Percentiles rank a stretch among this genome's conserved stretches.
Conservation (phyloP, 2,329 filamentous ascomycete species). For the Aspergillus fructus region DNA sequence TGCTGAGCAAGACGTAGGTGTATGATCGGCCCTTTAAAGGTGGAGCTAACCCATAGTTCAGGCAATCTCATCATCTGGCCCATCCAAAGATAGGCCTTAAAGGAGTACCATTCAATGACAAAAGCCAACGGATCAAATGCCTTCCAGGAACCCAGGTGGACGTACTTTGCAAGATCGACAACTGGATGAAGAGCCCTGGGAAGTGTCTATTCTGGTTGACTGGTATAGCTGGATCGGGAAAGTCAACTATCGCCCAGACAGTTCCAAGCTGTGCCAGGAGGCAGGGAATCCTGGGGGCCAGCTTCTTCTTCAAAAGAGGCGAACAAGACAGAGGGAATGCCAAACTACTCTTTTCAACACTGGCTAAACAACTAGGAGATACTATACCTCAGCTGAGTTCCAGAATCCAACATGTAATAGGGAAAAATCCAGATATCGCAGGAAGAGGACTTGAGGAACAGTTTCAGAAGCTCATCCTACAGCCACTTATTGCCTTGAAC, state of each 20-base stretch:
- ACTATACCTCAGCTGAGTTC: neutral
- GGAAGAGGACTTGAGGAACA: neutral
- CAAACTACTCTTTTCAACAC: slow-evolving; percentile 39
- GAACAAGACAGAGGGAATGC: slow-evolving; percentile 38
- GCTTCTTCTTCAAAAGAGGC: slow-evolving; percentile 18
- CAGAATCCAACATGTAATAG: neutral
- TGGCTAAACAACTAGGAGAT: slow-evolving; percentile 25
- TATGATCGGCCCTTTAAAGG: too few species aligned
- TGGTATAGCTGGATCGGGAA: slow-evolving; percentile 2
- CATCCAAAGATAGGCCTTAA: too few species aligned
- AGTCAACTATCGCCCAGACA: slow-evolving; percentile 3
- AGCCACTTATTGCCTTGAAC: slow-evolving; percentile 5
- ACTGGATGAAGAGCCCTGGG: too few species aligned
- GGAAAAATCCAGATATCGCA: neutral
- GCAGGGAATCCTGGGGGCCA: neutral
- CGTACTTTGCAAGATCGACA: too few species aligned
- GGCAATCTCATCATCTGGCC: too few species aligned
- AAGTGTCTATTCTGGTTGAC: neutral
- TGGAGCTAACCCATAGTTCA: too few species aligned
- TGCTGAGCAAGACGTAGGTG: too few species aligned
- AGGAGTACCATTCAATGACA: too few species aligned
- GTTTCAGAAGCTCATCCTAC: neutral
- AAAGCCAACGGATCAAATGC: too few species aligned
- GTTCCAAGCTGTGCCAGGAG: neutral
- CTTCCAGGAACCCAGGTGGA: too few species aligned